These are phyloP conservation scores for Penicillium nucicola DNA, from an alignment of 495 filamentous ascomycete species.

Conservation along the genomic window DNA sequence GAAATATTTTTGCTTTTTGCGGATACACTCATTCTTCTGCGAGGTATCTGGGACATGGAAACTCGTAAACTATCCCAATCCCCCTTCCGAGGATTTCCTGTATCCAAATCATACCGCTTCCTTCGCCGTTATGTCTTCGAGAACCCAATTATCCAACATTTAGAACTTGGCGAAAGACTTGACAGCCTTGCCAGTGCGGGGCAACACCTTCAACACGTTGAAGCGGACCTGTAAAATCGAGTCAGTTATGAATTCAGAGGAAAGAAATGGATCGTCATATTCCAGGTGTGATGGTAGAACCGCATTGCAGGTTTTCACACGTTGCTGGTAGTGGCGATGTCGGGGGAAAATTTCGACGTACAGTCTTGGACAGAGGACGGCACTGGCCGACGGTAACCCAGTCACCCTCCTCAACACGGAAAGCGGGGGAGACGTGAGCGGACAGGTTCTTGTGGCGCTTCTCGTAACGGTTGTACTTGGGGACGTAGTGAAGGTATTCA, in stretches of 20 bases:
- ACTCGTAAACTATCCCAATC: slow-evolving; percentile 50
- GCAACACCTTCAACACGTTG: slow-evolving; percentile 97
- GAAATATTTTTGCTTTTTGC: slow-evolving; percentile 46
- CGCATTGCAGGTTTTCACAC: background rate
- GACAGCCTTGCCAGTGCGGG: slow-evolving; percentile 91
- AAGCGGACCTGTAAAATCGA: slow-evolving; percentile 74
- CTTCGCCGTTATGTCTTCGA: slow-evolving; percentile 39
- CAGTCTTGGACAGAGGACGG: slow-evolving; percentile 97
- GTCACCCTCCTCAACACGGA: slow-evolving; percentile 99
- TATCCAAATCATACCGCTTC: slow-evolving; percentile 46
- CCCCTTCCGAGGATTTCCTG: slow-evolving; percentile 39
- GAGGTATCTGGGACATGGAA: slow-evolving; percentile 49
- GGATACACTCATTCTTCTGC: slow-evolving; percentile 45
- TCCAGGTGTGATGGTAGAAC: background rate
- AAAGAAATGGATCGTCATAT: background rate
- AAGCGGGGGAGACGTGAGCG: slow-evolving; percentile 97
- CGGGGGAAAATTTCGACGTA: slow-evolving; percentile 48
- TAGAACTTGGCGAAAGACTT: slow-evolving; percentile 99
- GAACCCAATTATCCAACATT: slow-evolving; percentile 37
- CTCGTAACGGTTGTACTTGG: slow-evolving; percentile 99
- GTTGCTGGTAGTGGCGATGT: background rate
- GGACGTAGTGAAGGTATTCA: slow-evolving; percentile 99
- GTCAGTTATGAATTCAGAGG: slow-evolving; percentile 18
- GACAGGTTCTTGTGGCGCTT: slow-evolving; percentile 99
- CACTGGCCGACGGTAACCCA: slow-evolving; percentile 99